These are phyloP conservation scores for Ceratorhiza oryzae-sativae DNA, from an alignment of 1,284 basidiomycete species.

Conservation along the genomic window DNA sequence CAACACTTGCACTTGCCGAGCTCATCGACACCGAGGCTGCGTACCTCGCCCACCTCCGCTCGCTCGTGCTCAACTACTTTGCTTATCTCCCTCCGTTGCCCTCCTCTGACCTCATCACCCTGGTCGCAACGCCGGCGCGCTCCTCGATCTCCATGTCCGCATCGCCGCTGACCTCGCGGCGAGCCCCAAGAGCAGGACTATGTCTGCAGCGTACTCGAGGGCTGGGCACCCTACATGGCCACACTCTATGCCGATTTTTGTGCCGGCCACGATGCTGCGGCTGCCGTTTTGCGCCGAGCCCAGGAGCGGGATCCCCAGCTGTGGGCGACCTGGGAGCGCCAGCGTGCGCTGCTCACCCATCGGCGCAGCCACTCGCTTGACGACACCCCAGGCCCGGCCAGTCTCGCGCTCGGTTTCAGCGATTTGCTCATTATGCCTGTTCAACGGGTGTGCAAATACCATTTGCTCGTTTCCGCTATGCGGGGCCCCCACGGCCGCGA, in stretches of 20 bases:
- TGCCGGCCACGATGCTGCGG: slow-evolving; percentile 25
- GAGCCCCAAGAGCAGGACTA: slow-evolving; percentile 25
- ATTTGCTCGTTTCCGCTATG: slow-evolving; percentile 82
- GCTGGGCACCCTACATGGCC: slow-evolving; percentile 44
- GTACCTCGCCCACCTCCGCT: slow-evolving; percentile 78
- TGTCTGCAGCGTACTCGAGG: slow-evolving; percentile 39
- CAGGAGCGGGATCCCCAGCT: slow-evolving; percentile 12
- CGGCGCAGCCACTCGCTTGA: slow-evolving; percentile 8
- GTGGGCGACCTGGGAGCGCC: slow-evolving; percentile 12
- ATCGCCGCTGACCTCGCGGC: slow-evolving; percentile 46
- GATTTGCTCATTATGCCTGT: slow-evolving; percentile 92
- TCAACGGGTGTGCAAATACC: slow-evolving; percentile 91
- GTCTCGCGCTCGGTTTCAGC: slow-evolving; percentile 60
- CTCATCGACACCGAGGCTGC: slow-evolving; percentile 82
- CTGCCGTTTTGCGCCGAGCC: slow-evolving; percentile 29
- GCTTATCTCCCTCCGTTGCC: slow-evolving; percentile 37
- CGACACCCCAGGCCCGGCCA: background rate
- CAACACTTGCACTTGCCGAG: slow-evolving; percentile 72
- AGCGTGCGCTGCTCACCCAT: background rate
- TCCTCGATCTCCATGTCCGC: slow-evolving; percentile 43
- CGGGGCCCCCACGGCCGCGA: slow-evolving; percentile 53
- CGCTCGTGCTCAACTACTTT: slow-evolving; percentile 61
- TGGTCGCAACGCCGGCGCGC: slow-evolving; percentile 48
- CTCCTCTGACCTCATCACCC: slow-evolving; percentile 53
- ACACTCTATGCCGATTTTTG: slow-evolving; percentile 43